Evolutionary conservation across 2,329 filamentous ascomycete genomes (phyloP).

Genomic region (Akanthomyces muscarius): DNA sequence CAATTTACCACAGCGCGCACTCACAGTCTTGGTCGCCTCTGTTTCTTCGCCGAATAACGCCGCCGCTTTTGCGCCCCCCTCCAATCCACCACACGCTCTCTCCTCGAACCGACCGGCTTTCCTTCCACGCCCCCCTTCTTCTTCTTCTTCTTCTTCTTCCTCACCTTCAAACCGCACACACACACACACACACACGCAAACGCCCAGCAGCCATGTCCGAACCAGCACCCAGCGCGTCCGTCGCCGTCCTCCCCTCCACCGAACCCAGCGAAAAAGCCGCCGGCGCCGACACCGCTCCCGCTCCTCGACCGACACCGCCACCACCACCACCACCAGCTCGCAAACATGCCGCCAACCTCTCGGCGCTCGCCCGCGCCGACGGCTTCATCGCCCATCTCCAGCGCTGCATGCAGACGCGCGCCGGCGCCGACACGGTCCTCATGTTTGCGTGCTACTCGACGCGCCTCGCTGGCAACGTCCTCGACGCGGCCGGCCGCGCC

Average conservation of each 20-base stretch:
- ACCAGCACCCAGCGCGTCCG: background rate
- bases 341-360: background rate
- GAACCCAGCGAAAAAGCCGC: conserved; percentile 13
- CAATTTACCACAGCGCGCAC: no score
- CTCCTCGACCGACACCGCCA: conserved; percentile 13
- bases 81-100: background rate
- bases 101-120: background rate
- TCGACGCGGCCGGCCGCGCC: conserved; percentile 52
- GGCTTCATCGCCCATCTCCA: conserved; percentile 53
- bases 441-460: conserved; percentile 65
- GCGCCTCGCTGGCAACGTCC: conserved; percentile 49
- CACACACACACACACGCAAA: background rate
- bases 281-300: background rate
- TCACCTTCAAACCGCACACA: background rate
- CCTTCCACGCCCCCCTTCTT: no score
- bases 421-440: conserved; percentile 66
- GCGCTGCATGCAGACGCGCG: conserved; percentile 63
- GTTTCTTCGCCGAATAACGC: conserved; percentile 1
- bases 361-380: conserved; percentile 41
- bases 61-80: background rate
- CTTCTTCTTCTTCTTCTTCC: no score
- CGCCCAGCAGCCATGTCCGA: background rate
- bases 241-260: conserved; percentile 20
- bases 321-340: conserved; percentile 1
- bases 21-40: background rate